Evolutionary conservation across 148 eudicot species (phyloP).

Genomic region (Beta vulgaris): DNA sequence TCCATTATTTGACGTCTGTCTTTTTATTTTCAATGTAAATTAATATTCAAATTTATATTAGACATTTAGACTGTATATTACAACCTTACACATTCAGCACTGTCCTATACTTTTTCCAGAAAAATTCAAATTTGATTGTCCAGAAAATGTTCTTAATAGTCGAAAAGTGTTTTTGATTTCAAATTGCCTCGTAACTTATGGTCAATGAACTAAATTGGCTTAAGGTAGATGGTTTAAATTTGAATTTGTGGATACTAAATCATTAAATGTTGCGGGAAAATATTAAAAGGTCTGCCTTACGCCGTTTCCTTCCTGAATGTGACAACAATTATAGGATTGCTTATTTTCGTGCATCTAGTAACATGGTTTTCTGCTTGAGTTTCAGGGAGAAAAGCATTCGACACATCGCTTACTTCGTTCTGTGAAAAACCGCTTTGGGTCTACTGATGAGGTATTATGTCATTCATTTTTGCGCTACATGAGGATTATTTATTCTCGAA

Average conservation of each 20-base stretch:
- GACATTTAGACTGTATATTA: too few relatives aligned
- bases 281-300: not conserved
- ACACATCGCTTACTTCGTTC: conserved; percentile 92
- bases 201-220: too few relatives aligned
- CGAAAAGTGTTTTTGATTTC: too few relatives aligned
- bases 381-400: conserved; percentile 89
- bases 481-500: not conserved
- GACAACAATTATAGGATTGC: not conserved
- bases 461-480: not conserved
- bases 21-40: too few relatives aligned
- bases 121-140: too few relatives aligned
- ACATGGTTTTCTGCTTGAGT: not conserved
- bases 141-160: too few relatives aligned
- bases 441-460: conserved; percentile 86
- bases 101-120: too few relatives aligned
- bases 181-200: too few relatives aligned
- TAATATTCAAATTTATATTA: too few relatives aligned
- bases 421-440: conserved; percentile 91
- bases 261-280: not conserved
- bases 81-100: too few relatives aligned
- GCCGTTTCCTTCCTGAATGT: not conserved
- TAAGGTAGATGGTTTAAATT: too few relatives aligned
- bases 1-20: too few relatives aligned
- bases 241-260: not conserved
- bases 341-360: conserved; percentile 1